Conservation (phyloP, 768 basidiomycete genomes). For the Pleurotus eryngii region DNA sequence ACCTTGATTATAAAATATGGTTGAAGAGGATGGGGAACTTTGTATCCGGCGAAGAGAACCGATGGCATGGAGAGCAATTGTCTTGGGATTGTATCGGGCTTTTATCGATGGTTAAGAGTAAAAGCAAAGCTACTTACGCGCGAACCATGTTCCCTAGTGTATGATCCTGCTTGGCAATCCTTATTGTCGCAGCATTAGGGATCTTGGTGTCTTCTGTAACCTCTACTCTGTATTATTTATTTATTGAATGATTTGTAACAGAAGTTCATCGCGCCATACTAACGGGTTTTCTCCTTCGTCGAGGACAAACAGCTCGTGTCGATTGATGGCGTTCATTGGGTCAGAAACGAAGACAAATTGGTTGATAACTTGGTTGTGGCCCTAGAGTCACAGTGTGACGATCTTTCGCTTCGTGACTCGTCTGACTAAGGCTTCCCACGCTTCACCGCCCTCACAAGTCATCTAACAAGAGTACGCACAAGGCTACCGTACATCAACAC, state of each 20-base stretch:
- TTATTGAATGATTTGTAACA: not conserved
- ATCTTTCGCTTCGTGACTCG: not conserved
- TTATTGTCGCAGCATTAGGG: conserved; percentile 94
- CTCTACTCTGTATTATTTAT: conserved; percentile 58
- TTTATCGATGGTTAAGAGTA: not conserved
- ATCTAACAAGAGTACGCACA: conserved; percentile 11
- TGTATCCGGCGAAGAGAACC: conserved; percentile 96
- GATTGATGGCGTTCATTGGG: conserved; percentile 89
- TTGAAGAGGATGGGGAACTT: conserved; percentile 94
- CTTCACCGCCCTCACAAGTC: not conserved
- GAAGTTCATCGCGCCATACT: conserved; percentile 32
- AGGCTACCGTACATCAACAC: conserved; percentile 37
- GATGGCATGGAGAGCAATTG: conserved; percentile 87
- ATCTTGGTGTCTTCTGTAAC: conserved; percentile 96
- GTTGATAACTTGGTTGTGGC: not conserved
- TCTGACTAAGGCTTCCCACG: conserved; percentile 4
- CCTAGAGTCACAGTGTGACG: too few relatives aligned
- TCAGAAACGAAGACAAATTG: not conserved
- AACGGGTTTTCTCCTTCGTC: conserved; percentile 94
- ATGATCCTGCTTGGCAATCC: conserved; percentile 95
- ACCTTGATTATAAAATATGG: conserved; percentile 94
- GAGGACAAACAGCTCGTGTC: conserved; percentile 87
- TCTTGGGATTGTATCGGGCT: conserved; percentile 34
- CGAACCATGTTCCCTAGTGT: conserved; percentile 97
- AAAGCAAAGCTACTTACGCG: conserved; percentile 53